Evolutionary conservation across 331 rosid genomes (phyloP), one percentile per base, ranked within the genome.

Genomic region (Prunus yedoensis): DNA sequence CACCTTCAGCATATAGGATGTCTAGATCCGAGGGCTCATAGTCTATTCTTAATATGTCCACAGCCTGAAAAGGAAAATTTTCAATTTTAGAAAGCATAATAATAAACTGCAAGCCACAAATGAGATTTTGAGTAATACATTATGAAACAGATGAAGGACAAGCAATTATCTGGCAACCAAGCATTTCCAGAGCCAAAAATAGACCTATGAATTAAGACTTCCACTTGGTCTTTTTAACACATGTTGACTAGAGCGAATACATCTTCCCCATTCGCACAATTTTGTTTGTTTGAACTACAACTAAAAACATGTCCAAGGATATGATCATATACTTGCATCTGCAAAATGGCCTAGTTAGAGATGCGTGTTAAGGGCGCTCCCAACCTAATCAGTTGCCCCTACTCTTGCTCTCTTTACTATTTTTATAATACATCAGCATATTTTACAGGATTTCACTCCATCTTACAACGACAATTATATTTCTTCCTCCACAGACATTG

Each of bases 1-100:
- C 96, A 75, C 99, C 97, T 88, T 92, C 99, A 35, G 98, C 98
- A 78, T 89, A 88, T 30, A 95, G 93, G 72, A 95, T 92, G 80
- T 95, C 99, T 60, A 87, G 79, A 86, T 95, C 96, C 7, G 98
- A 89, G 54, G 99, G 98, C 80, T 95, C 97, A 78, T 92, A 92
- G 66, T 92, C 99, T 52, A 84, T 76, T 83, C 87, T 92, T 80
- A 95, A 83, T 83, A 95, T 91, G 79, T 89, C 87, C 80, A 92
- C 87, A 65, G 87, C 97, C 99, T 95, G 81, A 68, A 88, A 80
- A 79, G 70, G 75, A 32, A 71, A 74, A 75, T 45, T 52, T 25
- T 57, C n/a, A 74, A 58, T n/a, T 10, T 84, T 43, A 81, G 85
- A 78, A 32, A 73, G 53, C 60, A 66, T 38, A 73, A 74, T 52